These are phyloP conservation scores for Rhodamnia rubescens DNA, from an alignment of 345 rosid species.

Conservation along the genomic window DNA sequence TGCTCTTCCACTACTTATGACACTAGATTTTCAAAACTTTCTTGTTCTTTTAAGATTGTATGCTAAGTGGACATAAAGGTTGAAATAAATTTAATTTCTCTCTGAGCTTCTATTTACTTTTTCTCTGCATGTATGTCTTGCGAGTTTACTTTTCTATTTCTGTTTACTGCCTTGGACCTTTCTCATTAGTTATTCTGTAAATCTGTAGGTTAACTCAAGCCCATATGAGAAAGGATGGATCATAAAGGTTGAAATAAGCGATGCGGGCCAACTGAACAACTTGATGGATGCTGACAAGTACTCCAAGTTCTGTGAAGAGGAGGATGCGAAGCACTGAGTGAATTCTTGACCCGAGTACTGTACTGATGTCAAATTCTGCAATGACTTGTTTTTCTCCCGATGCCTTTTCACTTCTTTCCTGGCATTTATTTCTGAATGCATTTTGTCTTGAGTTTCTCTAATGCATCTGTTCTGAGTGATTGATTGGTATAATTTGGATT, in stretches of 20 bases:
- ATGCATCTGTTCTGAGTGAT: not conserved
- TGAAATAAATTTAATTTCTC: not conserved
- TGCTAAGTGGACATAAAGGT: not conserved
- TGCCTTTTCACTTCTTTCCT: not conserved
- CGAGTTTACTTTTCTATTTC: not conserved
- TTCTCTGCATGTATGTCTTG: not conserved
- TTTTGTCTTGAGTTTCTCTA: not conserved
- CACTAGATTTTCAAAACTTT: not conserved
- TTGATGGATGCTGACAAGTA: constrained; percentile 76
- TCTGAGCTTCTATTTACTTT: not conserved
- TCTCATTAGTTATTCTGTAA: not conserved
- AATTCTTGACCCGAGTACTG: not conserved
- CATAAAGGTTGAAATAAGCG: constrained; percentile 57
- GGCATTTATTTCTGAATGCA: not conserved
- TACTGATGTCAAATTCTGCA: not conserved
- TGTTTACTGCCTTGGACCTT: not conserved
- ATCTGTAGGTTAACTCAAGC: constrained; percentile 59
- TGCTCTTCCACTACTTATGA: not conserved
- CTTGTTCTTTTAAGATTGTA: not conserved
- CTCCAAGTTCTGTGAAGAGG: constrained; percentile 90
- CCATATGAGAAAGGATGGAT: constrained; percentile 88
- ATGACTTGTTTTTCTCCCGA: not conserved
- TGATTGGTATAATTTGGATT: not conserved
- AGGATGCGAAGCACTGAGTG: constrained; percentile 67
- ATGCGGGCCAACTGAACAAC: constrained; percentile 42